Evolutionary conservation across 2,329 filamentous ascomycete species (phyloP), one percentile per base, ranked within the genome.

Genomic region (Epichloe amarillans): DNA sequence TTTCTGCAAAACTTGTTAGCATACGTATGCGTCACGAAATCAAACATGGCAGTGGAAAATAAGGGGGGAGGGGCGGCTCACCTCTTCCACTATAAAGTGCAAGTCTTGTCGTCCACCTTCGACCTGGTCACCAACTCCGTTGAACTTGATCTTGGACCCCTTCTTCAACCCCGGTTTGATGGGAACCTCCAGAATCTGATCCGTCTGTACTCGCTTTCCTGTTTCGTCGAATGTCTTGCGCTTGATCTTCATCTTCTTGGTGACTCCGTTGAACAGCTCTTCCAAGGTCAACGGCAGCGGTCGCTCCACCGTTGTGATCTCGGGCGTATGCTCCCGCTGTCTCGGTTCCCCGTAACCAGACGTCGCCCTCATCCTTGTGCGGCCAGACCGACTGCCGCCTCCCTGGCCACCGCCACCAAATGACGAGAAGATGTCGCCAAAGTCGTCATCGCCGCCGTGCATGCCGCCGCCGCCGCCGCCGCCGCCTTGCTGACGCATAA

Each of bases 231-330:
- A 97, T 17, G 85, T 89, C 80, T 97, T 97, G 62, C 91, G 81
- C 74, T 95, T 96, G 57, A 97, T 95, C 72, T 93, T 95, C 77
- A 98, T 88, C 76, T 95, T 96, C 79, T 98, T 98, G 46, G 85
- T 88, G 37, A 82, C 81, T 40, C 93, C 93, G 26, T 77, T 83
- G 72, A 81, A 97, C 54, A 97, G 70, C 62, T 98, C 93, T 67
- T 98, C 93, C 36, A 98, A 72, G 2, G 85, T 81, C 21, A 98
- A 72, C 3, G 83, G 80, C 55, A 98, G 68, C 44, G 86, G 82
- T 61, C 87, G 84, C 69, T 97, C 91, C 11, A 97, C 84, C 1
- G 94, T 90, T 0, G 89, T 89, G 17, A 95, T 86, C 64, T 97
- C 91, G 0, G 88, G 86, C 3, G 88, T 88, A 5, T 63, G 53